These are phyloP conservation scores for Cladophialophora chaetospira DNA, from an alignment of 2,329 filamentous ascomycete genomes.

Conservation along the genomic window DNA sequence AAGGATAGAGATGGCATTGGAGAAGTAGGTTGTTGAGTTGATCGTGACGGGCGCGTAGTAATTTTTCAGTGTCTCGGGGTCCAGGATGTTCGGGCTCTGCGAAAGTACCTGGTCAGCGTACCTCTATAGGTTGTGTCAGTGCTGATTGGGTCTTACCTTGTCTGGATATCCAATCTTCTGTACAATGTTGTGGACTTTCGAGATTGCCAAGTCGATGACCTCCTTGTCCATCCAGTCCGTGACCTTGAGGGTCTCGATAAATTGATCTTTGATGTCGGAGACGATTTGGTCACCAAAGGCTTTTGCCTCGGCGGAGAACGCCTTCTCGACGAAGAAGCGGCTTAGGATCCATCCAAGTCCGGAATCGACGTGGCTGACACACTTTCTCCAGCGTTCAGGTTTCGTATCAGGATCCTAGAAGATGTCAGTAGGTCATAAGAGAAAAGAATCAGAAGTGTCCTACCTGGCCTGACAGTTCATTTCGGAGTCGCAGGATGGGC, in stretches of 20 bases:
- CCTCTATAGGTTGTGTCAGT: neutral
- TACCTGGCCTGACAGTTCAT: conserved; percentile 60
- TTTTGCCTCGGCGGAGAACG: conserved; percentile 66
- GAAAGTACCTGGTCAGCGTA: neutral
- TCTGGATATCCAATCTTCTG: conserved; percentile 71
- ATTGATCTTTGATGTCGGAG: conserved; percentile 69
- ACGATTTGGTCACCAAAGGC: conserved; percentile 69
- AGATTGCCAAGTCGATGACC: conserved; percentile 60
- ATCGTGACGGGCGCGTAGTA: conserved; percentile 61
- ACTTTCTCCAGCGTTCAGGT: conserved; percentile 68
- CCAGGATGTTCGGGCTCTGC: conserved; percentile 61
- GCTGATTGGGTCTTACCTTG: conserved; percentile 31
- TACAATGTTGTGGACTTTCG: conserved; percentile 67
- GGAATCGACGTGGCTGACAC: conserved; percentile 59
- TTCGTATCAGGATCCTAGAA: conserved; percentile 58
- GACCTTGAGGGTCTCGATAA: conserved; percentile 60
- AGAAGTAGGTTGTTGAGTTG: conserved; percentile 56
- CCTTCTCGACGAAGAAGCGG: conserved; percentile 69
- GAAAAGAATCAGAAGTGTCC: neutral
- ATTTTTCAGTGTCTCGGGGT: conserved; percentile 56
- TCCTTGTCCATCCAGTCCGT: conserved; percentile 67
- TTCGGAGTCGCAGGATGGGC: conserved; percentile 62
- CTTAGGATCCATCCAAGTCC: conserved; percentile 69
- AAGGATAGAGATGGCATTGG: conserved; percentile 58
- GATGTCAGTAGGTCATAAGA: neutral